Conservation (phyloP, 148 eudicot species). For the Rhododendron williamsianum region DNA sequence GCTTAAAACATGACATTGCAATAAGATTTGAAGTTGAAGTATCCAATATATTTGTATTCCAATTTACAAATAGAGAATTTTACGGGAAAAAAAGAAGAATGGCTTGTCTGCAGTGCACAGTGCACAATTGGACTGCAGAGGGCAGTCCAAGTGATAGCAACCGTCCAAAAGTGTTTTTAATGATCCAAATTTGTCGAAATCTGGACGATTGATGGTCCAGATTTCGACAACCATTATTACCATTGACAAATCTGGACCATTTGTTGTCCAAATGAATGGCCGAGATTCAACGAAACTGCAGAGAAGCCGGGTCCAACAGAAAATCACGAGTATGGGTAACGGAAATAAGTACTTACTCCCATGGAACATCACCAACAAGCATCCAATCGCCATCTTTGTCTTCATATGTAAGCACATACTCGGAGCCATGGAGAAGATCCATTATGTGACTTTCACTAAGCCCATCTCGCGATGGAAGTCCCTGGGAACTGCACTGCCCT, state of each 20-base stretch:
- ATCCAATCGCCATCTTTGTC: slow-evolving; percentile 54
- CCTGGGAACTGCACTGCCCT: slow-evolving; percentile 33
- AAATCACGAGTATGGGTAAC: neutral
- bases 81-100: neutral
- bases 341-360: slow-evolving; percentile 35
- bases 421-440: slow-evolving; percentile 41
- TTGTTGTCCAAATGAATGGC: neutral
- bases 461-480: slow-evolving; percentile 28
- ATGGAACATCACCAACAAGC: slow-evolving; percentile 55
- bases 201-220: neutral
- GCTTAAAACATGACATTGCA: neutral
- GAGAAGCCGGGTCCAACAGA: neutral
- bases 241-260: neutral
- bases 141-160: neutral
- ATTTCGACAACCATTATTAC: too few species aligned
- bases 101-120: neutral
- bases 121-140: too few species aligned
- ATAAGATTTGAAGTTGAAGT: neutral
- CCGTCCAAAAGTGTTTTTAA: too few species aligned
- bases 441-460: slow-evolving; percentile 32
- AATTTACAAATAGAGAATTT: neutral
- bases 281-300: neutral
- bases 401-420: slow-evolving; percentile 45
- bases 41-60: neutral
- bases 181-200: too few species aligned